A percentile compares a stretch with the other conserved stretches of the same genome.
Evolutionary conservation across 768 basidiomycete genomes (phyloP).

Genomic region (Sistotremastrum niveocremeum): DNA sequence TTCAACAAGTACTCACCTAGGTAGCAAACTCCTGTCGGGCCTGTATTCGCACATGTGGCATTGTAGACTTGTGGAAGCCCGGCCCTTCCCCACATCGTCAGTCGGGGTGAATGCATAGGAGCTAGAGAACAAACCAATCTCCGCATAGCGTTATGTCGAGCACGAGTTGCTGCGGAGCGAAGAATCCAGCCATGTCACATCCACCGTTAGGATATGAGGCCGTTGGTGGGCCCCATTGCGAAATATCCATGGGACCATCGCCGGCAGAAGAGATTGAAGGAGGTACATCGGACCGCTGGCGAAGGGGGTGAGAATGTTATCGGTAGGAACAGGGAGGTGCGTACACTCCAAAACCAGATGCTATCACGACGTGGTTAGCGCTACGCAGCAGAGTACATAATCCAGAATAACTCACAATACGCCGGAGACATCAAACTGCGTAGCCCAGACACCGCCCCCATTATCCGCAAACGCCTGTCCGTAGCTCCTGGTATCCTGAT

Average conservation of each 20-base stretch:
- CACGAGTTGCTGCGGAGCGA: slow-evolving; percentile 35
- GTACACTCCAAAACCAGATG: slow-evolving; percentile 37
- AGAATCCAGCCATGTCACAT: slow-evolving; percentile 33
- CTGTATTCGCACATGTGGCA: slow-evolving; percentile 25
- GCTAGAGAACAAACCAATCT: slow-evolving; percentile 22
- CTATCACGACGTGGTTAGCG: slow-evolving; percentile 9
- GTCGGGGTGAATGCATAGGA: not conserved
- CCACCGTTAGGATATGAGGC: slow-evolving; percentile 25
- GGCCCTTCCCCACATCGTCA: slow-evolving; percentile 25
- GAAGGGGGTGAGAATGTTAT: slow-evolving; percentile 7
- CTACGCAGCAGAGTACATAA: slow-evolving; percentile 1
- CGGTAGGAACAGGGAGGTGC: slow-evolving; percentile 6
- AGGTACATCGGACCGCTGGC: slow-evolving; percentile 26
- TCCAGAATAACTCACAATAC: slow-evolving; percentile 25
- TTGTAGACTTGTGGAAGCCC: slow-evolving; percentile 30
- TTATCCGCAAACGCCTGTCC: slow-evolving; percentile 34
- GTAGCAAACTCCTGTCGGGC: slow-evolving; percentile 25
- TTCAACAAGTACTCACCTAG: not conserved
- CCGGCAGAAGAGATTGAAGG: slow-evolving; percentile 16
- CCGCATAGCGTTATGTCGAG: slow-evolving; percentile 45
- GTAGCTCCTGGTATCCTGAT: slow-evolving; percentile 31
- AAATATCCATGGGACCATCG: slow-evolving; percentile 21
- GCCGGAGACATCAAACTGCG: slow-evolving; percentile 50
- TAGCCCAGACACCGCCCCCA: slow-evolving; percentile 56
- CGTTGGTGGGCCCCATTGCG: slow-evolving; percentile 33